These are phyloP conservation scores for Pelagomonas calceolata DNA, from an alignment of 108 stramenopile species.

Conservation along the genomic window DNA sequence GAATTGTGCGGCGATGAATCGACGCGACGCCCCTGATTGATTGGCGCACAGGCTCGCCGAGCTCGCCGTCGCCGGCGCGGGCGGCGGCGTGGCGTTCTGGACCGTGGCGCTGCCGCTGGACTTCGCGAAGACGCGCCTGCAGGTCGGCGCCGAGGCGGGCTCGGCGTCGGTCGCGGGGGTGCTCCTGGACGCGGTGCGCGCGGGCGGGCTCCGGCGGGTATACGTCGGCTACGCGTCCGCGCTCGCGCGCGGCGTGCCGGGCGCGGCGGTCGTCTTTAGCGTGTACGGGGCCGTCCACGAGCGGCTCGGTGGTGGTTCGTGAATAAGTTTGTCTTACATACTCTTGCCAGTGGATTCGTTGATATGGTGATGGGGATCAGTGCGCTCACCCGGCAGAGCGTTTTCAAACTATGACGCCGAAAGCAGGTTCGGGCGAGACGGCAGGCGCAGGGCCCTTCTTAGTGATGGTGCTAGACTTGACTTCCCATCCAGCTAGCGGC, in stretches of 20 bases:
- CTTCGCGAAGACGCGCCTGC: conserved; percentile 9
- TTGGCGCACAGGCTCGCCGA: too few species aligned
- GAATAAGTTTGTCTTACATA: too few species aligned
- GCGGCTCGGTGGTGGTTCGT: background rate
- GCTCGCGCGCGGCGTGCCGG: conserved; percentile 10
- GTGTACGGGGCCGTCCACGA: background rate
- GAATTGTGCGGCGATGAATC: too few species aligned
- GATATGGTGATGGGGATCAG: too few species aligned
- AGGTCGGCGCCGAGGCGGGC: background rate
- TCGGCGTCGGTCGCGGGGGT: background rate
- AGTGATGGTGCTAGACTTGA: too few species aligned
- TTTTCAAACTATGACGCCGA: too few species aligned
- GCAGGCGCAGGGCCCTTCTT: too few species aligned
- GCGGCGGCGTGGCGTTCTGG: conserved; percentile 20
- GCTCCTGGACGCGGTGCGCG: background rate
- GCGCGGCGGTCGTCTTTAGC: conserved; percentile 4
- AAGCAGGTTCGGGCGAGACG: too few species aligned
- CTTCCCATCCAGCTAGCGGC: too few species aligned
- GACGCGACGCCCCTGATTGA: too few species aligned
- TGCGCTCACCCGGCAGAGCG: too few species aligned
- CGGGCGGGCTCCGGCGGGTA: background rate
- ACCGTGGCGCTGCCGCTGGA: conserved; percentile 19
- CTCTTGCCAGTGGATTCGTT: too few species aligned
- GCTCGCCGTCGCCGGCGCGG: conserved; percentile 8
- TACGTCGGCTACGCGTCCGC: conserved; percentile 6